Evolutionary conservation across 2,329 filamentous ascomycete genomes (phyloP), one percentile per base, ranked within the genome.

Genomic region (Exophiala sp.): DNA sequence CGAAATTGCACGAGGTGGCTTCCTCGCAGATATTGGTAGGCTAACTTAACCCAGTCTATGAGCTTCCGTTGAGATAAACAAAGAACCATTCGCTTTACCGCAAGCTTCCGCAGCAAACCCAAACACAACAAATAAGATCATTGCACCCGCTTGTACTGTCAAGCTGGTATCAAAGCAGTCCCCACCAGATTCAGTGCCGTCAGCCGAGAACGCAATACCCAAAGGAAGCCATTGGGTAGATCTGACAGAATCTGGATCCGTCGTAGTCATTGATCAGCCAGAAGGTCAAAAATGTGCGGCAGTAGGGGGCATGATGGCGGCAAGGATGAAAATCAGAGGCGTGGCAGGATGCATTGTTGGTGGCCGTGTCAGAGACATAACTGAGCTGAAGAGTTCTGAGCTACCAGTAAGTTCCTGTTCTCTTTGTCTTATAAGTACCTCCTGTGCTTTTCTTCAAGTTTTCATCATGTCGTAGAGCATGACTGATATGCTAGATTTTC

Each of bases 221-320:
- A 63, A 73, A 3, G 79, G 76, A 6, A 79, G 76, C 5, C 87
- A 89, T 63, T 91, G 85, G 78, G 85, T 84, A 35, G 88, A 91
- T 68, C 71, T 82, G 39, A 79, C 82, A 1, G 70, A 80, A 21
- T 72, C 78, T 0, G 79, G 76, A 6, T 86, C 83, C 1, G 77
- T 90, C 49, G 81, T 85, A 3, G 72, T 91, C 3, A 77, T 90
- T 54, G 80, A 82, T 57, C 86, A 90, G 63, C 85, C 86, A 0
- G 64, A 73, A 0, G 77, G 75, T 1, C 86, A 89, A 66, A 78
- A 77, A 47, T 89, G 87, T 69, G 87, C 87, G 5, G 78, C 88
- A 6, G 78, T 88, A 5, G 88, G 88, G n/a, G 87, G 87, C 14
- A 88, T 91, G 60, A 87, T 90, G 80, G 87, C 85, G 4, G 73